Evolutionary conservation across 306 rosid species (phyloP), one percentile per base, ranked within the genome.

Genomic region (Quercus variabilis): DNA sequence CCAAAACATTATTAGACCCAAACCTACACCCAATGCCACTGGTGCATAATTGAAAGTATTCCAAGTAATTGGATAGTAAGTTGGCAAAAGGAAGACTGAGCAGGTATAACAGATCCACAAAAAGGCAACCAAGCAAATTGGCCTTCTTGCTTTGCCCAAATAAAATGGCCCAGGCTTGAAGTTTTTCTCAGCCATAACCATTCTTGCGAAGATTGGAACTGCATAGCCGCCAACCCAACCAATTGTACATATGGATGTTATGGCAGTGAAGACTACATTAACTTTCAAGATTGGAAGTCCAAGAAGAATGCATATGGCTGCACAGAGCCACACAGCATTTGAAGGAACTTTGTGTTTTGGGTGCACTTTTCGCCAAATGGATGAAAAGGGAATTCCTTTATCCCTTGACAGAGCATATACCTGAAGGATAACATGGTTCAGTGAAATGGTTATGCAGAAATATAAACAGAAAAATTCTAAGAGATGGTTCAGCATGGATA

Each of bases 221-320:
- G 98, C 97, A 79, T 91, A 90, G 11, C 98, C 97, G 17, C 97
- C 97, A 46, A 93, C 93, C 97, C 98, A 91, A 52, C 98, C 95
- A 2, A 93, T 87, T 21, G 98, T 91, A 18, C 93, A 85, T 46
- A 89, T 86, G 25, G 98, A 93, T 74, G 95, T 91, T 68, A 89
- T 91, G 63, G 98, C 97, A 3, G 94, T 90, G 58, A 90, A 91
- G 21, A 91, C 90, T 12, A 91, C 92, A 76, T 91, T 89, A 51
- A 91, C 85, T 83, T 87, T 90, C 78, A 91, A 77, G 71, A 93
- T 88, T 73, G 98, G 97, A 49, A 90, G 89, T 10, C 98, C 98
- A 35, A 93, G 91, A 71, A 93, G 89, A 75, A 91, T 87, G 90
- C 93, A 82, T 31, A 93, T 89, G 69, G 83, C 92, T 20, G 98